These are phyloP conservation scores for Claviceps sp. DNA, from an alignment of 2,329 filamentous ascomycete genomes.

Conservation along the genomic window DNA sequence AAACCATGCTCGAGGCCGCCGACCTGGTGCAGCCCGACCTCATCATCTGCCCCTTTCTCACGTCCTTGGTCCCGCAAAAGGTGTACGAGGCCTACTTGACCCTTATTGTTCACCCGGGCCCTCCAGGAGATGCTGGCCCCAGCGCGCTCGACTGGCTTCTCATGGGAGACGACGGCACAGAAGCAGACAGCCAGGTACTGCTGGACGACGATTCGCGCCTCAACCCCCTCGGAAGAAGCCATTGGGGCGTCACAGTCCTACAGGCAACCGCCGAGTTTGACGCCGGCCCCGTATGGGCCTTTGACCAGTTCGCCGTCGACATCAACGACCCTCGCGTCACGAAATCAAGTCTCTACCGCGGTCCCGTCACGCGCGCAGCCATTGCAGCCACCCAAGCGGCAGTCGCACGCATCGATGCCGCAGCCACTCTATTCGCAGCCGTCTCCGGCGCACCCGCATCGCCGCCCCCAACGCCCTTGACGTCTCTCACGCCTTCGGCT, in stretches of 20 bases:
- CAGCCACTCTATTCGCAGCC: constrained; percentile 3
- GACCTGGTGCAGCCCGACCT: constrained; percentile 23
- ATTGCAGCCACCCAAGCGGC: constrained; percentile 23
- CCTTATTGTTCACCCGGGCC: constrained; percentile 27
- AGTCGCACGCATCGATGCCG: constrained; percentile 21
- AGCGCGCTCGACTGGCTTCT: constrained; percentile 29
- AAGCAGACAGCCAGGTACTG: constrained; percentile 16
- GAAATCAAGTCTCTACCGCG: constrained; percentile 27
- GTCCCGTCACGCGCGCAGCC: constrained; percentile 23
- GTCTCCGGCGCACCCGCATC: constrained; percentile 1
- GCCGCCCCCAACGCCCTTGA: constrained; percentile 4
- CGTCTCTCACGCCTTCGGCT: constrained; percentile 1
- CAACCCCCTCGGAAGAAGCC: constrained; percentile 18
- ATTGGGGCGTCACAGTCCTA: constrained; percentile 27
- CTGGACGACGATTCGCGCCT: constrained; percentile 14
- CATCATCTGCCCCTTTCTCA: constrained; percentile 29
- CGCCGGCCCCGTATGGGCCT: constrained; percentile 30
- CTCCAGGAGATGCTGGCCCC: constrained; percentile 27
- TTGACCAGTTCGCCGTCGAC: constrained; percentile 26
- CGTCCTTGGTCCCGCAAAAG: constrained; percentile 21
- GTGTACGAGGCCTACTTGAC: constrained; percentile 24
- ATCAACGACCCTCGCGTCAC: constrained; percentile 25
- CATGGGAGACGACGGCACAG: constrained; percentile 26
- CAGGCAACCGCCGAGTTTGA: constrained; percentile 28
- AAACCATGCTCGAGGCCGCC: constrained; percentile 24